Conservation (phyloP, 257 asterid species). For the Solanum pennellii region DNA sequence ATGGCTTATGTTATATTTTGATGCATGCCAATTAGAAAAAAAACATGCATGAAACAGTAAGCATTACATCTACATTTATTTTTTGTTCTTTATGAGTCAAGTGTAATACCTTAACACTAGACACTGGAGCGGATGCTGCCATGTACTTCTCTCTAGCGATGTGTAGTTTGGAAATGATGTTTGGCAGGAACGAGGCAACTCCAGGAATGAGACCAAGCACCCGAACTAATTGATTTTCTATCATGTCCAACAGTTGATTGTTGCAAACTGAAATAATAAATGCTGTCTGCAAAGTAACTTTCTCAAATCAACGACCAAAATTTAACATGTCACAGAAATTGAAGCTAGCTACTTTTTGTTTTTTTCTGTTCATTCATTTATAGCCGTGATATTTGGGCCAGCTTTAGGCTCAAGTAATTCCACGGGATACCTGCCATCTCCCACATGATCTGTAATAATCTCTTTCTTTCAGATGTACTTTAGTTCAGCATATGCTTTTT, state of each 20-base stretch:
- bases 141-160: slow-evolving; percentile 12
- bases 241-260: slow-evolving; percentile 20
- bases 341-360: background rate
- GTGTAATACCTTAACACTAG: slow-evolving; percentile 10
- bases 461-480: background rate
- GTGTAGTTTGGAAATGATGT: slow-evolving; percentile 9
- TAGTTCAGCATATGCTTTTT: background rate
- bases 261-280: slow-evolving; percentile 27
- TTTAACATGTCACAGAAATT: background rate
- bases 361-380: no score
- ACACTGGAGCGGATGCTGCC: slow-evolving; percentile 12
- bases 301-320: background rate
- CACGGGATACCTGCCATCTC: background rate
- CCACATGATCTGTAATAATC: background rate
- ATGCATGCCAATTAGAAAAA: background rate
- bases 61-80: background rate
- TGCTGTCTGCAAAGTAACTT: slow-evolving; percentile 11
- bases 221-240: slow-evolving; percentile 12
- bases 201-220: slow-evolving; percentile 23
- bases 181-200: slow-evolving; percentile 14
- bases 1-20: background rate
- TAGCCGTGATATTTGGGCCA: background rate
- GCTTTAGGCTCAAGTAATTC: background rate
- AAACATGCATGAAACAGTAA: background rate
- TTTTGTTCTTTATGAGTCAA: background rate